Evolutionary conservation across 345 rosid genomes (phyloP).

Genomic region (Eucalyptus grandis): DNA sequence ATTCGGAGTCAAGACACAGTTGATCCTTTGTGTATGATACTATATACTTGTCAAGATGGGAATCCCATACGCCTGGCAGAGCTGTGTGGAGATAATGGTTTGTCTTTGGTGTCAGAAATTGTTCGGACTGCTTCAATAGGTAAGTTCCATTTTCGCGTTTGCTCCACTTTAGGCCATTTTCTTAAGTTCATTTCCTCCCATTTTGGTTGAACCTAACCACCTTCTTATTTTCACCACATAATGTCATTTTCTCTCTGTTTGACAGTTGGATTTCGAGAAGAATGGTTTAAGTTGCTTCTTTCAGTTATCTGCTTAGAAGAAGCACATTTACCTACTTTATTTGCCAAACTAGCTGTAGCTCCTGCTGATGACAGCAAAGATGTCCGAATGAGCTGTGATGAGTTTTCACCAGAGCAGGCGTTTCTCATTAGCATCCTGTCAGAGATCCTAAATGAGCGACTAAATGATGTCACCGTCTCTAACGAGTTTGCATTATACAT

Average conservation of each 20-base stretch:
- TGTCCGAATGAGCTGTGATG: neutral
- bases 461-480: conserved; percentile 24
- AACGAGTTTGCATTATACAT: conserved; percentile 11
- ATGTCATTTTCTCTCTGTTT: neutral
- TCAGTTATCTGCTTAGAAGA: conserved; percentile 59
- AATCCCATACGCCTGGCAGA: conserved; percentile 13
- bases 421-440: conserved; percentile 46
- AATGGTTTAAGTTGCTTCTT: conserved; percentile 69
- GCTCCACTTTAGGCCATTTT: neutral
- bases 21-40: conserved; percentile 71
- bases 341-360: conserved; percentile 11
- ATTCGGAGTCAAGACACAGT: conserved; percentile 28
- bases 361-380: conserved; percentile 1
- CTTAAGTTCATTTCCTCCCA: neutral
- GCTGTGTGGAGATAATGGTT: conserved; percentile 34
- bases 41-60: conserved; percentile 58
- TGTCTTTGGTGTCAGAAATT: conserved; percentile 28
- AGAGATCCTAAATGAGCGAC: conserved; percentile 41
- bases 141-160: neutral
- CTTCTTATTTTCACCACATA: neutral
- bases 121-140: conserved; percentile 46
- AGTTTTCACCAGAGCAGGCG: conserved; percentile 47
- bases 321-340: conserved; percentile 27
- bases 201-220: neutral
- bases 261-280: conserved; percentile 61